These are phyloP conservation scores for Citropsis articulata DNA, from an alignment of 345 rosid species.

Conservation along the genomic window DNA sequence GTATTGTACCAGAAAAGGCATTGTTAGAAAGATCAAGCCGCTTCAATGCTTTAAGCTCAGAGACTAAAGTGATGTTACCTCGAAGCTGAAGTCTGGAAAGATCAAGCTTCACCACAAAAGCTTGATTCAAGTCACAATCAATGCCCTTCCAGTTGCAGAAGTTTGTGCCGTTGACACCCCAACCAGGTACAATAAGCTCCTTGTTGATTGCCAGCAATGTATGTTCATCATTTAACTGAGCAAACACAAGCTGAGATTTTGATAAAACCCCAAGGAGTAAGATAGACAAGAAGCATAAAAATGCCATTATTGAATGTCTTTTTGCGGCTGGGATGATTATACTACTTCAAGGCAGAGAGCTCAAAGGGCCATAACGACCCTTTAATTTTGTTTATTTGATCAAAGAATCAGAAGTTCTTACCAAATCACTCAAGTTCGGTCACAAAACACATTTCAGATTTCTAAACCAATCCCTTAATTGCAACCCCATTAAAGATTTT, in stretches of 20 bases:
- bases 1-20: constrained; percentile 65
- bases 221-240: constrained; percentile 53
- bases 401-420: constrained; percentile 21
- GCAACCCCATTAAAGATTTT: constrained; percentile 6
- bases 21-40: constrained; percentile 65
- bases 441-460: constrained; percentile 32
- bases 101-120: constrained; percentile 67
- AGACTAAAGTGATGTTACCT: constrained; percentile 70
- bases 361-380: background rate
- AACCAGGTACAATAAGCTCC: constrained; percentile 77
- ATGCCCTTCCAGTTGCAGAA: constrained; percentile 84
- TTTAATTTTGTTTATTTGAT: constrained; percentile 7
- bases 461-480: constrained; percentile 12
- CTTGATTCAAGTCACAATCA: constrained; percentile 56
- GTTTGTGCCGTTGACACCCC: constrained; percentile 64
- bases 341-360: constrained; percentile 13
- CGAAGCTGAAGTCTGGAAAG: constrained; percentile 75
- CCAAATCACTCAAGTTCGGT: constrained; percentile 23
- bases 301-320: constrained; percentile 33
- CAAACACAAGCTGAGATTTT: constrained; percentile 37
- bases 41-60: constrained; percentile 65
- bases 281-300: constrained; percentile 35
- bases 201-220: constrained; percentile 57
- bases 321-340: background rate
- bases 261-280: constrained; percentile 55